Base-by-base conservation (phyloP, 306 rosid species). In the Psophocarpus tetragonolobus region DNA sequence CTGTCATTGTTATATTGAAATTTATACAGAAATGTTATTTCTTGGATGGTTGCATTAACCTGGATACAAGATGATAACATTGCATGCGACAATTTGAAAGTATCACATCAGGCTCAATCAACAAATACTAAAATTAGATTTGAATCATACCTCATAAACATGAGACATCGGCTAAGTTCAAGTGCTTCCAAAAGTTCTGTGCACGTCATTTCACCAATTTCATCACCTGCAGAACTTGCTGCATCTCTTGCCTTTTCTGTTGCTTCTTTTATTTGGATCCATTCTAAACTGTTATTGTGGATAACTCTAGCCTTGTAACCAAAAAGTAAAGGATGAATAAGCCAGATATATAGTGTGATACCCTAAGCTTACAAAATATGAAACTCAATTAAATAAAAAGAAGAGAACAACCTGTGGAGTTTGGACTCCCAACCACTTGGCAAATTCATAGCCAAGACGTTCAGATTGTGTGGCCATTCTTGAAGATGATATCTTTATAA, bases 381-480 rank as follows among this genome's bases (percentile, higher is more conserved):
- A 72, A 14, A 47, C 65, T 65, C 39, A 38, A 54, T 21, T 14
- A 67, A 50, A 51, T 41, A 58, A 42, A 47, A 29, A 27, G 4
- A 42, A 45, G 67, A 38, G 83, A 8, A 45, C 56, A 75, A 94
- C 98, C 98, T 89, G 95, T 24, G 98, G 98, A 70, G 91, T 88
- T 82, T 71, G 96, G 71, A 95, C 89, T 68, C 98, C 98, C 81
- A 95, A 88, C 90, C 91, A 85, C 87, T 83, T 92, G 42, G 98
- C 98, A 68, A 95, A 85, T 86, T 95, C 98, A 69, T 95, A 95
- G 7, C 98, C 98, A 32, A 95, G 96, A 57, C 98, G 97, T 76
- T 95, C 98, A 4, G 98, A 95, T 83, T 92, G 97, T 14, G 98
- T 90, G 74, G 97, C 93, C 98, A 95, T 92, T 87, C 98, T 95